Evolutionary conservation across 768 basidiomycete genomes (phyloP), one percentile per base, ranked within the genome.

Genomic region (Tricholoma furcatifolium): DNA sequence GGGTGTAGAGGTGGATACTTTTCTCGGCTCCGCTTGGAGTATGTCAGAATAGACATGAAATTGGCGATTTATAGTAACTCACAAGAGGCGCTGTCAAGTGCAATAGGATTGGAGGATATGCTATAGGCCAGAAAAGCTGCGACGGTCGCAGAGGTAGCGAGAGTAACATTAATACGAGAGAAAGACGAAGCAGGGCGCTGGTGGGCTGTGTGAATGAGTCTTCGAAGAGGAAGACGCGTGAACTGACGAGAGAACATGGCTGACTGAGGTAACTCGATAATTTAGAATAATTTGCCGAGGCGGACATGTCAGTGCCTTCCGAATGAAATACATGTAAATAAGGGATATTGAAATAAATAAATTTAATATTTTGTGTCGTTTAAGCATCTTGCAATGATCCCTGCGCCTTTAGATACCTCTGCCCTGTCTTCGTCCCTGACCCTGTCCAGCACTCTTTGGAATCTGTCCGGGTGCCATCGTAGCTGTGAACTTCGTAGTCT

Each of bases 381-480:
- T 58, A 91, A 62, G 61, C 78, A 84, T 53, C 87, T 71, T 1
- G 82, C 83, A 12, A 92, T 76, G 35, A 81, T 70, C 7, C 87
- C 87, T 12, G 84, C 85, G 0, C 79, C 83, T 54, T 80, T 80
- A 59, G 87, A 81, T 4, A 90, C 81, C 30, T 59, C 59, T 17
- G 56, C 70, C 61, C 62, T 80, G 34, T 91, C 87, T 43, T 70
- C 69, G 34, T 76, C 78, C 3, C 60, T 63, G 2, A 90, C 81
- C 60, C 81, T 74, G 12, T 61, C 65, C 48, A 87, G 65, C 39
- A 87, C 55, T 35, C 85, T 71, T 51, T 78, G 69, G 70, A 91
- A 91, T 41, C 87, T 72, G 67, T 92, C 90, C 3, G 90, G 91
- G 63, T 93, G 90, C 88, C 88, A 91, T 39, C 87, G 75, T 18